Evolutionary conservation across 2,329 filamentous ascomycete species (phyloP).

Genomic region (Lachnellula suecica): DNA sequence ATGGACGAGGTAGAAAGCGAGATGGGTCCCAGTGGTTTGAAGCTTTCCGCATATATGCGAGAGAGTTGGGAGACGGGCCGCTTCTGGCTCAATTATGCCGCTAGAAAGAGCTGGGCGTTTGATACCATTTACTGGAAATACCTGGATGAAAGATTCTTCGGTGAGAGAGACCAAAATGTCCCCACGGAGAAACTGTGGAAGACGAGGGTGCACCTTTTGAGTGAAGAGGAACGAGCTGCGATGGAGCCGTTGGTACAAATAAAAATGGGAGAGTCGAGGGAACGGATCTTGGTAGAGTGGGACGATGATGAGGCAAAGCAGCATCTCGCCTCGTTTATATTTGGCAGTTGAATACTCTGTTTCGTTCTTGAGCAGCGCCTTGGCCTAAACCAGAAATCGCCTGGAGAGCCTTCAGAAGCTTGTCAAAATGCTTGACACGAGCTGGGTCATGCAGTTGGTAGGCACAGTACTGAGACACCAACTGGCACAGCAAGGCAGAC

Average conservation of each 20-base stretch:
- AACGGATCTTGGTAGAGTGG: background rate
- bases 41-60: background rate
- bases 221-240: background rate
- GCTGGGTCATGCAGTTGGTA: too few species aligned
- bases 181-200: background rate
- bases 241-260: background rate
- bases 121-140: background rate
- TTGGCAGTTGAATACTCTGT: background rate
- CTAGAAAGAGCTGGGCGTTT: background rate
- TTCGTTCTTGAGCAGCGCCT: too few species aligned
- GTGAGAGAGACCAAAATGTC: background rate
- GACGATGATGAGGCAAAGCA: conserved; percentile 1
- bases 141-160: background rate
- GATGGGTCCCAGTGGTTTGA: background rate
- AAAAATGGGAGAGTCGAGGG: background rate
- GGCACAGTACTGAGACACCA: too few species aligned
- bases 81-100: background rate
- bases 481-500: too few species aligned
- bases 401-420: too few species aligned
- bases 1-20: background rate
- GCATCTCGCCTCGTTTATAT: conserved; percentile 2
- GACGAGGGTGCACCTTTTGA: background rate
- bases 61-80: background rate
- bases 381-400: too few species aligned
- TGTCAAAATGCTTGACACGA: too few species aligned